Conservation (phyloP, 2,329 filamentous ascomycete genomes). For the Arthrobotrys conoides region DNA sequence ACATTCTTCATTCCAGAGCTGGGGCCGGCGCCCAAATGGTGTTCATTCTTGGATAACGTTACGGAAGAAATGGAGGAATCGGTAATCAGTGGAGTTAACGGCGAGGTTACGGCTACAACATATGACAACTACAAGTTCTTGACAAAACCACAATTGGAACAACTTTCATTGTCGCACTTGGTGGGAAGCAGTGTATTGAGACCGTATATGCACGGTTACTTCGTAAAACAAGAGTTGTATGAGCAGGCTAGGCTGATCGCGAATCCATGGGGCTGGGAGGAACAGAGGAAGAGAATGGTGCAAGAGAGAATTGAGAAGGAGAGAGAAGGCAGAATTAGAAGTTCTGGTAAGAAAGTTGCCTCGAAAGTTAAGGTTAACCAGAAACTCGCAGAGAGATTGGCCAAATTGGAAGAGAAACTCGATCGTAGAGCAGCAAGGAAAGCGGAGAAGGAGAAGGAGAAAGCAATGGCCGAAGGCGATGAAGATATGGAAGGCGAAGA, state of each 20-base stretch:
- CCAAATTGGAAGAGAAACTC: slow-evolving; percentile 79
- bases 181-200: slow-evolving; percentile 89
- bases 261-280: slow-evolving; percentile 93
- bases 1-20: slow-evolving; percentile 95
- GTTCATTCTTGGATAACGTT: slow-evolving; percentile 94
- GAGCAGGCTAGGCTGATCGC: slow-evolving; percentile 93
- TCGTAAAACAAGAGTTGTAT: slow-evolving; percentile 93
- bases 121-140: slow-evolving; percentile 99
- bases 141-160: slow-evolving; percentile 85
- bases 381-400: slow-evolving; percentile 71
- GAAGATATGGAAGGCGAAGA: slow-evolving; percentile 71
- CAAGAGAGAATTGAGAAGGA: slow-evolving; percentile 98
- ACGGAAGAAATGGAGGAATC: slow-evolving; percentile 98
- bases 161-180: slow-evolving; percentile 87
- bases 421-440: slow-evolving; percentile 70
- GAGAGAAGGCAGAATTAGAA: slow-evolving; percentile 91
- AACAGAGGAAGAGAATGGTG: slow-evolving; percentile 89
- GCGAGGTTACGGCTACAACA: slow-evolving; percentile 72
- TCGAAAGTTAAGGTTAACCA: slow-evolving; percentile 88
- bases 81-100: slow-evolving; percentile 67
- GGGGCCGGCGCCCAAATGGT: slow-evolving; percentile 94
- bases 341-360: slow-evolving; percentile 80
- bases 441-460: slow-evolving; percentile 69
- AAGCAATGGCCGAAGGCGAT: slow-evolving; percentile 70
- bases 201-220: slow-evolving; percentile 99